These are phyloP conservation scores for Austroboletus novae-zelandiae DNA, from an alignment of 1,284 basidiomycete genomes.

Conservation along the genomic window DNA sequence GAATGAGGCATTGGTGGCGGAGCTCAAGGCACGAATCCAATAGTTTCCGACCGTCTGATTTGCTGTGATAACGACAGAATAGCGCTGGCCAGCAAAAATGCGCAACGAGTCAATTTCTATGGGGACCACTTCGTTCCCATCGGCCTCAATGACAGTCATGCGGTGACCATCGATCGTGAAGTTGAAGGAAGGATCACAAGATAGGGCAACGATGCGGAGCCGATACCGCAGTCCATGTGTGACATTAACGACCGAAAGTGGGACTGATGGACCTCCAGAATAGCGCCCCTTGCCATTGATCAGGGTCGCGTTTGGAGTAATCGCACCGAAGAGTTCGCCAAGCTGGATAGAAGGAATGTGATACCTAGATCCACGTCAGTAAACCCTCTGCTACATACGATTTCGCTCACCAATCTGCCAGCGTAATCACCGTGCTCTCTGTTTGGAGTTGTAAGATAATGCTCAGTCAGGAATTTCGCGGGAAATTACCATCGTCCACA, in stretches of 20 bases:
- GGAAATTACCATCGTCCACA: constrained; percentile 35
- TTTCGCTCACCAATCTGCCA: constrained; percentile 6
- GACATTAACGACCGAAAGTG: constrained; percentile 36
- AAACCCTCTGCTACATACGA: background rate
- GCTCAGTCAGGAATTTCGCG: background rate
- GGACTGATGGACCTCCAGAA: constrained; percentile 27
- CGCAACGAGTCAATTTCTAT: constrained; percentile 39
- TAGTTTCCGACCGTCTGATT: constrained; percentile 39
- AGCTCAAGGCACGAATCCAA: constrained; percentile 39
- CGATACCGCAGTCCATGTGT: constrained; percentile 27
- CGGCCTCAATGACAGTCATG: constrained; percentile 49
- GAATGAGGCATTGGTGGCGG: constrained; percentile 21
- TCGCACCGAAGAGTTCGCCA: background rate
- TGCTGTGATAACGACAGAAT: constrained; percentile 6
- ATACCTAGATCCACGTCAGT: constrained; percentile 24
- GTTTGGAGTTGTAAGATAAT: background rate
- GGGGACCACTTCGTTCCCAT: constrained; percentile 43
- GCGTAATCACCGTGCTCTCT: constrained; percentile 32
- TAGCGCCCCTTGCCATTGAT: constrained; percentile 35
- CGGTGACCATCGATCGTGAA: constrained; percentile 43
- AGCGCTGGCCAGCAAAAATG: constrained; percentile 38
- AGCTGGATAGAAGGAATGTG: constrained; percentile 20
- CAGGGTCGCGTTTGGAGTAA: background rate
- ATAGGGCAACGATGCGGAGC: constrained; percentile 34
- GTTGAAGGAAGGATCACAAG: constrained; percentile 36